Percentiles rank a stretch among this genome's conserved stretches.
Conservation (phyloP, 2,329 filamentous ascomycete genomes). For the Hymenoscyphus occultus region DNA sequence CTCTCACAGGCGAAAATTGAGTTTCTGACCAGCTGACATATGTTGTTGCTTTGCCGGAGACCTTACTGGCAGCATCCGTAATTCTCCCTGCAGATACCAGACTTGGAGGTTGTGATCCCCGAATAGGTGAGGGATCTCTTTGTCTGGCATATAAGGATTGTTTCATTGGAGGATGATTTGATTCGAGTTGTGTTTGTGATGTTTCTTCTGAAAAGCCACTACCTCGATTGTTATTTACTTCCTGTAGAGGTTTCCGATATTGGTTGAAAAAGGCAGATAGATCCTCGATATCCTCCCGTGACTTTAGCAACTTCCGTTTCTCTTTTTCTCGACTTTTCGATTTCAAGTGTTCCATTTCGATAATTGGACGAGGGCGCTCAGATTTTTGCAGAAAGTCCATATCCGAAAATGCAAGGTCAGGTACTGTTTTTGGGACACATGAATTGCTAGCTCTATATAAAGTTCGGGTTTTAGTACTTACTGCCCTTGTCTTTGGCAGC, state of each 20-base stretch:
- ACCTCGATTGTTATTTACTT: slow-evolving; percentile 13
- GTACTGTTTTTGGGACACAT: slow-evolving; percentile 39
- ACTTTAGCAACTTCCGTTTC: slow-evolving; percentile 21
- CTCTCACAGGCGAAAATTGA: slow-evolving; percentile 20
- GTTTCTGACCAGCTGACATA: slow-evolving; percentile 33
- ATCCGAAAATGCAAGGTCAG: slow-evolving; percentile 52
- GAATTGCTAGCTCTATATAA: not conserved
- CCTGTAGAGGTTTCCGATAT: slow-evolving; percentile 20
- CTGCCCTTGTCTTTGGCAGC: slow-evolving; percentile 37
- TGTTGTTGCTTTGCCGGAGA: slow-evolving; percentile 22
- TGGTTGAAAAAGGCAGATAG: slow-evolving; percentile 33
- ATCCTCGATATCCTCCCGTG: slow-evolving; percentile 33
- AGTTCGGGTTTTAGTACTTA: slow-evolving; percentile 31
- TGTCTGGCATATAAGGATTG: not conserved
- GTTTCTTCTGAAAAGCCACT: slow-evolving; percentile 1
- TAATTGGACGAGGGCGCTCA: slow-evolving; percentile 23
- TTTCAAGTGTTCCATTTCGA: slow-evolving; percentile 31
- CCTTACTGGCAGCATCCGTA: slow-evolving; percentile 11
- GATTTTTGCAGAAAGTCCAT: slow-evolving; percentile 45
- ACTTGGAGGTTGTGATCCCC: not conserved
- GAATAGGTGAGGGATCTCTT: not conserved
- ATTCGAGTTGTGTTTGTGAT: slow-evolving; percentile 4
- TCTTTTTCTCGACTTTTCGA: slow-evolving; percentile 31
- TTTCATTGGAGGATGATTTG: not conserved
- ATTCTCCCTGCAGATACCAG: not conserved